Conservation (phyloP, 495 filamentous ascomycete genomes). For the Cercophora newfieldiana region DNA sequence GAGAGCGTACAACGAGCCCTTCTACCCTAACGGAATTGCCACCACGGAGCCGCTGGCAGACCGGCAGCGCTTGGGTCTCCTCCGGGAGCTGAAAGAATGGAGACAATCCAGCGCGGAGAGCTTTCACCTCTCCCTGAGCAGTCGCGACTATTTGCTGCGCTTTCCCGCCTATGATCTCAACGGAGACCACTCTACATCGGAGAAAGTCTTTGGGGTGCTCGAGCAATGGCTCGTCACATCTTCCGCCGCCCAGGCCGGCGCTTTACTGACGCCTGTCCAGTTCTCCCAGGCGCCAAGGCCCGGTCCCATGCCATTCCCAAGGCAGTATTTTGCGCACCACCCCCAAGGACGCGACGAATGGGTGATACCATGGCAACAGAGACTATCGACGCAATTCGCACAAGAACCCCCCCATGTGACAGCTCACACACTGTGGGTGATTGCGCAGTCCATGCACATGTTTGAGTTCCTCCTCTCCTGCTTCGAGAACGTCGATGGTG, state of each 20-base stretch:
- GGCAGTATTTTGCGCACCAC: background rate
- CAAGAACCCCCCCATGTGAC: background rate
- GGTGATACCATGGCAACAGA: background rate
- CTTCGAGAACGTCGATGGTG: background rate
- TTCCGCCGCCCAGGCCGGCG: background rate
- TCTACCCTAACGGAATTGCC: background rate
- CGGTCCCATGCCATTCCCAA: background rate
- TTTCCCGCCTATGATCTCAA: background rate
- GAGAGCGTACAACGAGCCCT: background rate
- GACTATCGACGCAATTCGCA: background rate
- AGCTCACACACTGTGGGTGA: background rate
- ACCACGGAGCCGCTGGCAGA: background rate
- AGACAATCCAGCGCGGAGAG: background rate
- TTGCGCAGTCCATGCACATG: background rate
- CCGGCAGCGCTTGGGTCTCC: background rate
- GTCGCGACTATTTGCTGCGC: background rate
- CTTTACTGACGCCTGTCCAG: background rate
- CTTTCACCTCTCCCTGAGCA: background rate
- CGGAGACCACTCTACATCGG: background rate
- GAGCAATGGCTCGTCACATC: background rate
- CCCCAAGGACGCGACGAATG: background rate
- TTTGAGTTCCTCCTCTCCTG: background rate
- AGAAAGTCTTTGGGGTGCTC: background rate
- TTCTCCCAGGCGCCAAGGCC: too few species aligned
- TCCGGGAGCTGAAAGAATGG: background rate